phyloP scores from a whole-genome alignment of 495 filamentous ascomycete species.

The Penicillium mononematosum region DNA sequence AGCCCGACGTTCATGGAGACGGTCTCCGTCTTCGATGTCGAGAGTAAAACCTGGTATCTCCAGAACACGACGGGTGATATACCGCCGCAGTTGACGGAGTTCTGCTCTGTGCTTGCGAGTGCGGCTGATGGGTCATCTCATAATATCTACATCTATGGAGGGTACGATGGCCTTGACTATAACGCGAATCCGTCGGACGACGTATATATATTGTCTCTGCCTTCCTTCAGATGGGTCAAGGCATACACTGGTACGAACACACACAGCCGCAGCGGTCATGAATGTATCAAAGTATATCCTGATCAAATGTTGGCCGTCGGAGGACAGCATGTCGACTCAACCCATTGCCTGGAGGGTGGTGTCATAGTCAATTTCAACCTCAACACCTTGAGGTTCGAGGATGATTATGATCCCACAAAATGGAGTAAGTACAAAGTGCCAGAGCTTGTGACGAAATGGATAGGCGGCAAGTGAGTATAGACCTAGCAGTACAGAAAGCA shows the following conservation, averaged over 20 bases:
- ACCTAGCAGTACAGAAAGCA: neutral
- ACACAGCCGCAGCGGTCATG: slow-evolving; percentile 60
- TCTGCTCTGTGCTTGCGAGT: slow-evolving; percentile 64
- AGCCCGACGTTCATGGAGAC: slow-evolving; percentile 63
- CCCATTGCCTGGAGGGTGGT: slow-evolving; percentile 52
- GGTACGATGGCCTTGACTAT: slow-evolving; percentile 53
- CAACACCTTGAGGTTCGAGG: slow-evolving; percentile 55
- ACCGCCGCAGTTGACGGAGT: slow-evolving; percentile 55
- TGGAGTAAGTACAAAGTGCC: slow-evolving; percentile 64
- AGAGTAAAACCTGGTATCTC: slow-evolving; percentile 44
- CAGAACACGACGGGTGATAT: slow-evolving; percentile 58
- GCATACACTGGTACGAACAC: slow-evolving; percentile 45
- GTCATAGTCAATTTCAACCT: slow-evolving; percentile 65
- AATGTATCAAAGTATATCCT: slow-evolving; percentile 66
- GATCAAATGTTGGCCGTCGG: slow-evolving; percentile 75
- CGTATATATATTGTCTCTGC: slow-evolving; percentile 71
- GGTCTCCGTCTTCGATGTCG: slow-evolving; percentile 72
- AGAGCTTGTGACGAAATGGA: slow-evolving; percentile 49
- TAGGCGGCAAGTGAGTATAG: slow-evolving; percentile 58
- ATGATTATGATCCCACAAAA: slow-evolving; percentile 56
- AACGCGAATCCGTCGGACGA: slow-evolving; percentile 53
- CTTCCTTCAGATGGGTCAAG: slow-evolving; percentile 74
- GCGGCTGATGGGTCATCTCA: slow-evolving; percentile 61
- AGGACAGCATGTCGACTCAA: slow-evolving; percentile 37
- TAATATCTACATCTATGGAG: slow-evolving; percentile 77